Conservation (phyloP, 176 grass and related monocot genomes). For the Olyra latifolia region DNA sequence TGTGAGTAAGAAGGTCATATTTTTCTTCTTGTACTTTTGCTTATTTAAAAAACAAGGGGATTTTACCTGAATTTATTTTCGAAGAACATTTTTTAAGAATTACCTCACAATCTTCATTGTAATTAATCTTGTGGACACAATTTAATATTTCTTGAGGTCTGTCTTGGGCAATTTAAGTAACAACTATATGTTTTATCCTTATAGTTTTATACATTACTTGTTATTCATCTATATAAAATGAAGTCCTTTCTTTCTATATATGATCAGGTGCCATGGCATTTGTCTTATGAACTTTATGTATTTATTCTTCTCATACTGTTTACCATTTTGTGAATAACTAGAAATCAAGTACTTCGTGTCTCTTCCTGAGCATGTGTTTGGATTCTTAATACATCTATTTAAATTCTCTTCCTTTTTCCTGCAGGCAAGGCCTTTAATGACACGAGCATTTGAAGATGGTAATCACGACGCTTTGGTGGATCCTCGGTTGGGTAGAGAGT, state of each 20-base stretch:
- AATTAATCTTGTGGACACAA: background rate
- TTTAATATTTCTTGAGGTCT: background rate
- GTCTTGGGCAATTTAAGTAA: background rate
- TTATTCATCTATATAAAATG: background rate
- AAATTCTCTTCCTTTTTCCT: background rate
- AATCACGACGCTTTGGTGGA: constrained; percentile 77
- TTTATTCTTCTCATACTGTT: background rate
- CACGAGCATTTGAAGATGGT: constrained; percentile 60
- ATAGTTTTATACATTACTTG: background rate
- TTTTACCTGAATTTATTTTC: background rate
- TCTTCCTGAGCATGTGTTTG: background rate
- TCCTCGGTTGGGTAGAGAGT: constrained; percentile 58
- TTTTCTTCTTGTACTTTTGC: background rate
- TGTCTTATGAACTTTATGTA: background rate
- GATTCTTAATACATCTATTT: background rate
- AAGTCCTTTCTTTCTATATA: background rate
- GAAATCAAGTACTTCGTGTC: background rate
- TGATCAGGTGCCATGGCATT: background rate
- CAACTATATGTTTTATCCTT: background rate
- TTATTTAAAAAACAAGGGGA: background rate
- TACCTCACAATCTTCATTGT: background rate
- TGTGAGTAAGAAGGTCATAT: background rate
- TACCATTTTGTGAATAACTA: background rate
- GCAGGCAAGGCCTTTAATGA: constrained; percentile 89
- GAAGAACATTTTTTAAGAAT: too few species aligned